Base-by-base conservation (phyloP, 495 filamentous ascomycete species). In the Bathelium albidoporum region DNA sequence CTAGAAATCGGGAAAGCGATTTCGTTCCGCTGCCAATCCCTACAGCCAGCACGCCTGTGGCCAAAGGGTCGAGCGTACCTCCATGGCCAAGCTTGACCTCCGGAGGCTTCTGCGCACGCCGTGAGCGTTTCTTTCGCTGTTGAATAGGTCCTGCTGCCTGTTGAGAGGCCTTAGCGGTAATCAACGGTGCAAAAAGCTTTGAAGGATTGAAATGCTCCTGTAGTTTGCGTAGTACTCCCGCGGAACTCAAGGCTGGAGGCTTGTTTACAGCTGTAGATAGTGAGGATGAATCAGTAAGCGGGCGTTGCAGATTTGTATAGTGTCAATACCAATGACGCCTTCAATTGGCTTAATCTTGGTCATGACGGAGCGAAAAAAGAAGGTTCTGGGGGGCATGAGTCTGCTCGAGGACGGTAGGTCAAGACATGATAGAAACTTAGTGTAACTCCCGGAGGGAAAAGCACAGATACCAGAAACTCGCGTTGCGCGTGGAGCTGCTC, bases 1-100 rank as follows among this genome's bases (percentile, higher is more conserved):
- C 78, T 32, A 99, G 76, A 69, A 97, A 97, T 16, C 81, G 71
- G 59, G 82, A 77, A 2, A 99, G 81, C 4, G 78, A 73, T 73
- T 97, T 97, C 14, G 95, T 99, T 16, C 91, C 95, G 60, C 83
- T 85, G 22, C 91, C 93, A 10, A 97, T 82, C 39, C 92, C 95
- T 1, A 90, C 77, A 55, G 97, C 88, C 60, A 99, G 80, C 12
- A 99, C 90, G 28, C 94, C 94, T 1, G 90, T 95, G 16, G 94
- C 94, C 66, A 97, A 82, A 2, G 94, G 94, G 69, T 99, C 94
- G 2, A 99, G 81, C 0, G 94, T 99, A 34, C 94, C 94, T 36
- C 95, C 94, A 76, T 99, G 94, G 22, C 94, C 94, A 68, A 97
- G 87, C 78, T 99, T 99, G 64, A 97, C 87, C 63, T 89, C 80